Conservation (phyloP, 2,329 filamentous ascomycete genomes). For the Didymella sp. region DNA sequence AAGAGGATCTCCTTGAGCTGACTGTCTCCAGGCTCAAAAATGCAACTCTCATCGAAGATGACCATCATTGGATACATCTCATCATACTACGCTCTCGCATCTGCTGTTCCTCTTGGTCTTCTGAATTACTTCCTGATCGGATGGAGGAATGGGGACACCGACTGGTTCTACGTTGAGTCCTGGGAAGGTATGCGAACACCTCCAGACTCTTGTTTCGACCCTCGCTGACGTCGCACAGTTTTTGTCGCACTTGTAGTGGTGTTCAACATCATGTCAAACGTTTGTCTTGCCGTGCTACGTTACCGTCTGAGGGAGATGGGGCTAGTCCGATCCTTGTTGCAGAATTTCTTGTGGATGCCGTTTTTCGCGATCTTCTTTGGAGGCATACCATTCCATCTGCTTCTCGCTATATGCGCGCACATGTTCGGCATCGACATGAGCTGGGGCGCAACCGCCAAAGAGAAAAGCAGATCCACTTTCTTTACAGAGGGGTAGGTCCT, state of each 20-base stretch:
- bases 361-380: constrained; percentile 80
- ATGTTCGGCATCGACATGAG: constrained; percentile 87
- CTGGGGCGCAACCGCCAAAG: constrained; percentile 82
- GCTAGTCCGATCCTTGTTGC: constrained; percentile 58
- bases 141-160: constrained; percentile 74
- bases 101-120: constrained; percentile 67
- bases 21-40: constrained; percentile 55
- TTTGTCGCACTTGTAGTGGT: constrained; percentile 62
- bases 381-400: constrained; percentile 78
- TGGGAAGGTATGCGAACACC: constrained; percentile 58
- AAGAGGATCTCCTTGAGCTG: too few species aligned
- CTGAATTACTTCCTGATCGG: constrained; percentile 74
- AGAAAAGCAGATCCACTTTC: constrained; percentile 80
- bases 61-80: constrained; percentile 75
- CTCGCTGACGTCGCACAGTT: constrained; percentile 50
- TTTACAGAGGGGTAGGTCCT: constrained; percentile 70
- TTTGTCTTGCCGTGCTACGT: constrained; percentile 65
- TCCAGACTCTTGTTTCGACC: not conserved
- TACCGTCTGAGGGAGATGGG: constrained; percentile 64
- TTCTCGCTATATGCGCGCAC: constrained; percentile 77
- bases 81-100: constrained; percentile 74
- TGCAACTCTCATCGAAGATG: constrained; percentile 70
- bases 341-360: constrained; percentile 68
- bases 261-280: constrained; percentile 66
- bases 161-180: constrained; percentile 78